phyloP scores from a whole-genome alignment of 495 filamentous ascomycete species.

The Aspergillus taichungensis region DNA sequence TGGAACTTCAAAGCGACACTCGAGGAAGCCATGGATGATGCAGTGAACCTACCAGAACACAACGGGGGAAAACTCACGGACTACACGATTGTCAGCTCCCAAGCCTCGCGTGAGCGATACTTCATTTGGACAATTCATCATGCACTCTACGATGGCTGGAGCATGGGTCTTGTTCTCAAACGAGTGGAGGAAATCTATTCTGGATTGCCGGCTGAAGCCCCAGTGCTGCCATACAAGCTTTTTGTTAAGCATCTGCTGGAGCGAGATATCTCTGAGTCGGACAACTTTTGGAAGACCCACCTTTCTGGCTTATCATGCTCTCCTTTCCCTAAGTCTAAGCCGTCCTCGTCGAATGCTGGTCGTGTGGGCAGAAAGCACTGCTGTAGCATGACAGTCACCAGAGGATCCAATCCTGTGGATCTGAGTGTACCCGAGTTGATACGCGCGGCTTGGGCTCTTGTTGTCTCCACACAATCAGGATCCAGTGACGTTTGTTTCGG shows the following conservation, averaged over 20 bases:
- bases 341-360: slow-evolving; percentile 15
- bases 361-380: slow-evolving; percentile 25
- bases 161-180: slow-evolving; percentile 47
- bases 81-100: slow-evolving; percentile 41
- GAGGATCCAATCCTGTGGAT: slow-evolving; percentile 12
- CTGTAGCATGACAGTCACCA: slow-evolving; percentile 16
- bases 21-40: slow-evolving; percentile 34
- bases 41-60: slow-evolving; percentile 34
- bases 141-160: slow-evolving; percentile 65
- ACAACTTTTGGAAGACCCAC: slow-evolving; percentile 38
- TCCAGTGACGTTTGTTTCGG: slow-evolving; percentile 47
- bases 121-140: slow-evolving; percentile 62
- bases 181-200: slow-evolving; percentile 43
- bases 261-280: slow-evolving; percentile 24
- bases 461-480: slow-evolving; percentile 35
- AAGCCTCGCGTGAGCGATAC: slow-evolving; percentile 18
- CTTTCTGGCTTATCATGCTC: slow-evolving; percentile 12
- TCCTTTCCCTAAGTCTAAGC: slow-evolving; percentile 24
- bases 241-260: slow-evolving; percentile 36
- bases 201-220: slow-evolving; percentile 1
- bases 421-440: slow-evolving; percentile 42
- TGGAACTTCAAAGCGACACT: slow-evolving; percentile 39
- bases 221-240: slow-evolving; percentile 24
- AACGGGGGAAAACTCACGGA: slow-evolving; percentile 48
- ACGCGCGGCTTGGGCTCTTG: slow-evolving; percentile 45